phyloP scores from a whole-genome alignment of 225 moss, liverwort and hornwort species.

The Polytrichum formosum region DNA sequence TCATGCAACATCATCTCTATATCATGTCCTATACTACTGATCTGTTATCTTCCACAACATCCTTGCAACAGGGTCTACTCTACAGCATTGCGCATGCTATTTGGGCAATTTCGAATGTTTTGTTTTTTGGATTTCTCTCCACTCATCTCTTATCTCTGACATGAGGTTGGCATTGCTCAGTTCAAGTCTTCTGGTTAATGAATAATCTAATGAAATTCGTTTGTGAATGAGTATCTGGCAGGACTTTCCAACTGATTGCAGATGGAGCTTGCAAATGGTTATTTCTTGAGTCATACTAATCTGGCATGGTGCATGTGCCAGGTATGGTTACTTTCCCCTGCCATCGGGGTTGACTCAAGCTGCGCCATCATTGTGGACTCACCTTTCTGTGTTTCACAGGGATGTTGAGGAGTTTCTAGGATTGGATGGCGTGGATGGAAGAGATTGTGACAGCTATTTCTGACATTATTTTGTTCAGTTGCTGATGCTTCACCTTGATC shows the following conservation, averaged over 20 bases:
- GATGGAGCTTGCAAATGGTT: slow-evolving; percentile 19
- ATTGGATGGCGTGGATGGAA: slow-evolving; percentile 37
- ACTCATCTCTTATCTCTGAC: neutral
- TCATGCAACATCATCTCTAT: too few relatives aligned
- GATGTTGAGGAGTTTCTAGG: slow-evolving; percentile 41
- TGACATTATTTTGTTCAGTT: slow-evolving; percentile 29
- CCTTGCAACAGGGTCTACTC: too few relatives aligned
- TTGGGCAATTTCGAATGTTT: too few relatives aligned
- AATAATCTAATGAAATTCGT: too few relatives aligned
- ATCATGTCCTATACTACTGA: too few relatives aligned
- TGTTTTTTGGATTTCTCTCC: too few relatives aligned
- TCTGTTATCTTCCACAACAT: too few relatives aligned
- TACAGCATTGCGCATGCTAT: too few relatives aligned
- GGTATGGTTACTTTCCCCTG: slow-evolving; percentile 80
- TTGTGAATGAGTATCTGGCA: slow-evolving; percentile 14
- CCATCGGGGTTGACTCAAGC: slow-evolving; percentile 91
- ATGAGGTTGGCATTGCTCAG: neutral
- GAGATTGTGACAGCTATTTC: slow-evolving; percentile 28
- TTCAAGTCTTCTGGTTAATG: neutral
- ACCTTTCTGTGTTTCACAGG: slow-evolving; percentile 98
- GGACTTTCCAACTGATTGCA: slow-evolving; percentile 31
- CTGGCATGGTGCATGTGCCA: slow-evolving; percentile 91
- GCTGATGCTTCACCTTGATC: slow-evolving; percentile 1
- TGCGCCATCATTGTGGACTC: slow-evolving; percentile 94
- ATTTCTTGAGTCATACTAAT: slow-evolving; percentile 56